Conservation (phyloP, 1,284 basidiomycete species). For the Tilletiaria anomala region DNA sequence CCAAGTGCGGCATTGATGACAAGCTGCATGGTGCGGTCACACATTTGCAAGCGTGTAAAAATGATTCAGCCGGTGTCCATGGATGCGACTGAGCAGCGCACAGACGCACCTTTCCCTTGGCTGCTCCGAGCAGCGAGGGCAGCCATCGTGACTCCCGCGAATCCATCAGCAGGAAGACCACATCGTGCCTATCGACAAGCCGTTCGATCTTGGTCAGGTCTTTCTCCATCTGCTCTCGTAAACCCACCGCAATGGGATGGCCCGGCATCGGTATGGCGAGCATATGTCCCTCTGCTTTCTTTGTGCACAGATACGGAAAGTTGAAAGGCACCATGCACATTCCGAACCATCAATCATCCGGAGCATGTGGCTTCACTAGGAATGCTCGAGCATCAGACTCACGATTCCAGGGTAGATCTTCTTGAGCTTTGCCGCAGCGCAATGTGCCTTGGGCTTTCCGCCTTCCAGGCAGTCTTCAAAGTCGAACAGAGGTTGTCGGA, state of each 20-base stretch:
- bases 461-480: slow-evolving; percentile 88
- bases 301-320: slow-evolving; percentile 1
- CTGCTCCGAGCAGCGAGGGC: slow-evolving; percentile 70
- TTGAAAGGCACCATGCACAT: background rate
- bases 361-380: background rate
- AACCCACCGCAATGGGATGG: slow-evolving; percentile 53
- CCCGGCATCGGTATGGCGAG: slow-evolving; percentile 93
- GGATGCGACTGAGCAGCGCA: slow-evolving; percentile 40
- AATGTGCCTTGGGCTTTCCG: slow-evolving; percentile 80
- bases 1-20: slow-evolving; percentile 90
- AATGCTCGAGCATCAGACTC: slow-evolving; percentile 33
- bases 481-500: slow-evolving; percentile 86
- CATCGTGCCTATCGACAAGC: slow-evolving; percentile 72
- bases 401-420: slow-evolving; percentile 86
- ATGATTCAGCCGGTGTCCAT: background rate
- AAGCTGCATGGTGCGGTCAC: too few species aligned
- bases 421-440: slow-evolving; percentile 71
- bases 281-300: slow-evolving; percentile 62
- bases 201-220: slow-evolving; percentile 60
- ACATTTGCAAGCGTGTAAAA: background rate
- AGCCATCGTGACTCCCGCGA: slow-evolving; percentile 90
- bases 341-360: background rate
- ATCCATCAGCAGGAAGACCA: slow-evolving; percentile 89
- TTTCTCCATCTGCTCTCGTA: slow-evolving; percentile 47
- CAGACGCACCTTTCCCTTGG: slow-evolving; percentile 75